phyloP scores from a whole-genome alignment of 352 stramenopile species.

The Phytophthora chlamydospora region DNA sequence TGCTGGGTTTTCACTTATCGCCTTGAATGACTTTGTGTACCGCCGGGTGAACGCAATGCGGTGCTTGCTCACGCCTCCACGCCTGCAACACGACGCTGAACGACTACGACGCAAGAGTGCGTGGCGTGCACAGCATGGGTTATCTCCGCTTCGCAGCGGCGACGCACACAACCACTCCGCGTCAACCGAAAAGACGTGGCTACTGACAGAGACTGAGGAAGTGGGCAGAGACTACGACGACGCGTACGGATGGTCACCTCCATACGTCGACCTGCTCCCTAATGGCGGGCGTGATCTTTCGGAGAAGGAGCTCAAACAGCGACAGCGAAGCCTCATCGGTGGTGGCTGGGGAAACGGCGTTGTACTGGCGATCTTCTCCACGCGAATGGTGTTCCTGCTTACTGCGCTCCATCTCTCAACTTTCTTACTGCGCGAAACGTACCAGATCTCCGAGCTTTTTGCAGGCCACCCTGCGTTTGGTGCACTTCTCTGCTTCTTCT shows the following conservation, averaged over 20 bases:
- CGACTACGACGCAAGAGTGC: constrained; percentile 56
- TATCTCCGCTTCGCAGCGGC: constrained; percentile 27
- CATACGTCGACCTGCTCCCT: constrained; percentile 56
- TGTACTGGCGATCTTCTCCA: constrained; percentile 66
- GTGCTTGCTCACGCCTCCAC: constrained; percentile 54
- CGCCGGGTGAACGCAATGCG: constrained; percentile 60
- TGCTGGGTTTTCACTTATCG: constrained; percentile 45
- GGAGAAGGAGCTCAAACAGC: constrained; percentile 45
- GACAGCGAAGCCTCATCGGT: constrained; percentile 51
- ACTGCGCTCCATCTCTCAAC: constrained; percentile 70
- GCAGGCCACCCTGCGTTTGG: constrained; percentile 22
- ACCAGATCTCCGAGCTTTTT: constrained; percentile 44
- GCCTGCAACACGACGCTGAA: constrained; percentile 64
- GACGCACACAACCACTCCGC: neutral
- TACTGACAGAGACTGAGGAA: constrained; percentile 40
- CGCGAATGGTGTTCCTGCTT: constrained; percentile 73
- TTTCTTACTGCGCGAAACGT: constrained; percentile 61
- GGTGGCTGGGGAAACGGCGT: constrained; percentile 57
- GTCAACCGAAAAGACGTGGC: constrained; percentile 52
- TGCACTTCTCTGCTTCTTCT: constrained; percentile 48
- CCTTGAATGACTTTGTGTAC: constrained; percentile 57
- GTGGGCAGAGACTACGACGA: constrained; percentile 41
- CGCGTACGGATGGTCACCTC: constrained; percentile 34
- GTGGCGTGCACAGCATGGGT: constrained; percentile 55
- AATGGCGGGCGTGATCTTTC: constrained; percentile 41